A percentile compares a stretch with the other conserved stretches of the same genome.
Conservation (phyloP, 345 rosid species). For the Iberis pinnata region DNA sequence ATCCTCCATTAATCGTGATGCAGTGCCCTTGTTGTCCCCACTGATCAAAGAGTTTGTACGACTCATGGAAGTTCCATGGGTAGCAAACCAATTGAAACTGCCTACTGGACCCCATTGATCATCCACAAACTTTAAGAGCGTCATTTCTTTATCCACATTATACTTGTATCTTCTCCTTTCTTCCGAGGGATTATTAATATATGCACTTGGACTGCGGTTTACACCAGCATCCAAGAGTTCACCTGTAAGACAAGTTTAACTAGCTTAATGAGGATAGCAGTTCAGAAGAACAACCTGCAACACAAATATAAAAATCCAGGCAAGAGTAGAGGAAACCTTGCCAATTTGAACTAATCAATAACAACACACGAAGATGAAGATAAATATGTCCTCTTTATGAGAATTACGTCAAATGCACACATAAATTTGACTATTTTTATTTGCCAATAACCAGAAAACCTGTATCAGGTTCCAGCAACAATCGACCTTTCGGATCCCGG, state of each 20-base stretch:
- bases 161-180: conserved; percentile 74
- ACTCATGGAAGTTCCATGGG: conserved; percentile 98
- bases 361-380: neutral
- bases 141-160: conserved; percentile 90
- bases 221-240: conserved; percentile 85
- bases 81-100: conserved; percentile 97
- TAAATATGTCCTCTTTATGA: neutral
- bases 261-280: neutral
- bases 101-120: conserved; percentile 89
- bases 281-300: neutral
- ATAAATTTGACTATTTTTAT: neutral
- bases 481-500: too few relatives aligned
- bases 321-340: neutral
- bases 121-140: conserved; percentile 91
- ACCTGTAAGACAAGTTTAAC: conserved; percentile 44
- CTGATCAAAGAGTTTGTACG: conserved; percentile 90
- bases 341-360: neutral
- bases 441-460: neutral
- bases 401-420: neutral
- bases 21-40: conserved; percentile 99
- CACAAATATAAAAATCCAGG: too few relatives aligned
- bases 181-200: conserved; percentile 74
- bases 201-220: conserved; percentile 97
- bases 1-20: conserved; percentile 95
- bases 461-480: conserved; percentile 10